A percentile compares a stretch with the other conserved stretches of the same genome.
Conservation (phyloP, 345 rosid genomes). For the Boechera retrofracta region DNA sequence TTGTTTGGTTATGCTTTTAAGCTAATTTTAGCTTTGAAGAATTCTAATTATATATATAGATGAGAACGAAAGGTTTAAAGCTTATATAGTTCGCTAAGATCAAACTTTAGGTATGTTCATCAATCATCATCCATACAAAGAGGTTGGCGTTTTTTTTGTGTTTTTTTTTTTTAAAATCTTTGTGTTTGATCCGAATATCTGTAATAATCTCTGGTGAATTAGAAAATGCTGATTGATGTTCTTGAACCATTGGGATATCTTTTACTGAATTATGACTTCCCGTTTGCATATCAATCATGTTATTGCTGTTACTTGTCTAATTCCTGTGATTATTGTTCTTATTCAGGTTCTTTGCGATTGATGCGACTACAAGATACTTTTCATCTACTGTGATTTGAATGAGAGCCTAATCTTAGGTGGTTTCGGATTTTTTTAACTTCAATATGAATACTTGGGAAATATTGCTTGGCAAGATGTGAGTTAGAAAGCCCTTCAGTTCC, state of each 20-base stretch:
- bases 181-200: conserved; percentile 4
- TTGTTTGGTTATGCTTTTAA: conserved; percentile 34
- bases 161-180: not conserved
- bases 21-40: conserved; percentile 39
- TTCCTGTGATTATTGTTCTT: conserved; percentile 17
- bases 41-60: conserved; percentile 40
- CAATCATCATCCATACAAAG: conserved; percentile 14
- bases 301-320: not conserved
- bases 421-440: conserved; percentile 7
- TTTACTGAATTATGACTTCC: not conserved
- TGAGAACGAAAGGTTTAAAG: not conserved
- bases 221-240: not conserved
- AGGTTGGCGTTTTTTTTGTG: conserved; percentile 1
- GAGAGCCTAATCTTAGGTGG: conserved; percentile 25
- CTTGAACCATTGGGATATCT: not conserved
- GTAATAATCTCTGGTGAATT: not conserved
- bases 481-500: conserved; percentile 30
- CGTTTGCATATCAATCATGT: not conserved
- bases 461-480: conserved; percentile 42
- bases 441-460: conserved; percentile 17
- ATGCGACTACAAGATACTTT: not conserved
- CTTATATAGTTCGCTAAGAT: conserved; percentile 13
- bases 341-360: conserved; percentile 36
- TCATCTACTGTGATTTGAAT: not conserved
- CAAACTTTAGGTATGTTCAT: conserved; percentile 13